Evolutionary conservation across 176 grass and related monocot species (phyloP).

Genomic region (Zoysia japonica): DNA sequence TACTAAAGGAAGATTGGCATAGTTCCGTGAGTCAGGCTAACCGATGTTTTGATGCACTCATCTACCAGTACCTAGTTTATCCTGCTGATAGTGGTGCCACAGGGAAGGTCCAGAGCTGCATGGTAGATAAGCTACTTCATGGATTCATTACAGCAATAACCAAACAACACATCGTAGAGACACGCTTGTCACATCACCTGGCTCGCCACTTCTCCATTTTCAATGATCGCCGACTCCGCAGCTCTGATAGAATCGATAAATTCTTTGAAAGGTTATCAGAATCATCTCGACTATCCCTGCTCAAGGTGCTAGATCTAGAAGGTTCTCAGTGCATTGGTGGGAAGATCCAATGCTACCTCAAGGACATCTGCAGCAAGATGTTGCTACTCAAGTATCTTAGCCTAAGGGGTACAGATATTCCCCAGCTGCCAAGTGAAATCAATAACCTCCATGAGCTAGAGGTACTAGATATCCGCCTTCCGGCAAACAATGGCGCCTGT

Average conservation of each 20-base stretch:
- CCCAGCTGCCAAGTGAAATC: slow-evolving; percentile 2
- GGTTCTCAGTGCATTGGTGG: not conserved
- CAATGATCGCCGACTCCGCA: not conserved
- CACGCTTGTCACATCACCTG: slow-evolving; percentile 21
- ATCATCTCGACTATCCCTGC: not conserved
- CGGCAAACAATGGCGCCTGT: not conserved
- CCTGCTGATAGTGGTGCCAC: not conserved
- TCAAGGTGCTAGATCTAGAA: slow-evolving; percentile 47
- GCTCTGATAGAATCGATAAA: not conserved
- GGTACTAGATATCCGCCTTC: slow-evolving; percentile 44
- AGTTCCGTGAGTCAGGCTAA: not conserved
- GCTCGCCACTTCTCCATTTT: slow-evolving; percentile 37
- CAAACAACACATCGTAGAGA: slow-evolving; percentile 5
- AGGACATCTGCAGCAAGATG: slow-evolving; percentile 10
- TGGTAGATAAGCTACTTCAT: not conserved
- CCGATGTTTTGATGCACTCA: not conserved
- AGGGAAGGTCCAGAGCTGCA: slow-evolving; percentile 26
- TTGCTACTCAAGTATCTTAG: slow-evolving; percentile 30
- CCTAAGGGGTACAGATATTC: slow-evolving; percentile 21
- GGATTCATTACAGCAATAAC: slow-evolving; percentile 22
- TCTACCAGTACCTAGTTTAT: not conserved
- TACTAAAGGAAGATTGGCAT: not conserved
- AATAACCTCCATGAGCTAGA: slow-evolving; percentile 36
- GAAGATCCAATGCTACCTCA: not conserved
- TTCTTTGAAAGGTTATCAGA: not conserved